Base-by-base conservation (phyloP, 2,329 filamentous ascomycete species). In the Phoma sp. region DNA sequence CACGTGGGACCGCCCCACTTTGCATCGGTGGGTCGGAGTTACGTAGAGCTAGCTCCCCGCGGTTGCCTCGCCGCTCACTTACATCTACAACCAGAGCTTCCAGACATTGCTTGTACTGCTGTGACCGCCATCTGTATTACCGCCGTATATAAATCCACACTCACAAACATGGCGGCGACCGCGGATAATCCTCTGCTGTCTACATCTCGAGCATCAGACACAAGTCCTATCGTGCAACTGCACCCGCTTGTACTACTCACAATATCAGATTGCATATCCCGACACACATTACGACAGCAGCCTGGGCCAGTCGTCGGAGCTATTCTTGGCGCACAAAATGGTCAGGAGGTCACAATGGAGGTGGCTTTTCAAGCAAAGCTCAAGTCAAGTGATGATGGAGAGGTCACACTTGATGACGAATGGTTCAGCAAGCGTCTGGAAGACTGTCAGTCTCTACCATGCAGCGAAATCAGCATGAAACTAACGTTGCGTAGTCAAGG, bases 231-330 rank as follows among this genome's bases (percentile, higher is more conserved):
- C 61, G 86, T 92, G 51, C 86, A 92, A 65, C 86, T 99, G 14
- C 95, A 99, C 70, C 95, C 95, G 24, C 87, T 99, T 43, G 93
- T 96, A 47, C 89, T 98, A 62, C 90, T 99, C 77, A 96, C 90
- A 61, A 95, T 99, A 68, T 96, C 93, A 65, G 95, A 99, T 76
- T 96, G 96, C 75, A 92, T 98, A 74, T 96, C 93, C 54, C 86
- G 95, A 56, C 93, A 96, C 75, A 90, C 88, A 1, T 83, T 96
- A 52, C 86, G 95, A 55, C 80, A 86, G 47, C 87, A 92, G 66
- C 74, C 80, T 14, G 90, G 90, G 0, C 91, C 92, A 13, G 83
- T 97, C 14, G 84, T 93, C 3, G 95, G 95, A 52, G 92, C 89
- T 47, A 82, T 99, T n/a, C 78, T 99, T 5, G 95, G 95, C 13